Base-by-base conservation (phyloP, 805 yeast genomes). In the Starmerella apis region DNA sequence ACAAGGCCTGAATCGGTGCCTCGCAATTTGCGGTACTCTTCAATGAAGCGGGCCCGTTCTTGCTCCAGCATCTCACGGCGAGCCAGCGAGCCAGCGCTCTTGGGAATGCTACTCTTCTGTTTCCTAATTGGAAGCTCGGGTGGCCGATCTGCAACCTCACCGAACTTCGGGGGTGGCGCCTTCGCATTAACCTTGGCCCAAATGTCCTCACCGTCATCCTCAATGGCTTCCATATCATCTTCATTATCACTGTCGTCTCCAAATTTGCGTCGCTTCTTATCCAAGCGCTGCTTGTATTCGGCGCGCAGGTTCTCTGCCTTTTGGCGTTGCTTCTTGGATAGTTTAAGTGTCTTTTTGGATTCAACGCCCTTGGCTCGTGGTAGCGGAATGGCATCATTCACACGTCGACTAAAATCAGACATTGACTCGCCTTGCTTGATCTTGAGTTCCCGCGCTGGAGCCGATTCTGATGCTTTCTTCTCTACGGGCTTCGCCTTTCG, bases 81-180 rank as follows among this genome's bases (percentile, higher is more conserved):
- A 2, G 72, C 69, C 46, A 62, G 35, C 7, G 71, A 63, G 11
- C 73, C 73, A 7, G 71, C 67, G 6, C 65, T 41, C 55, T 68
- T 69, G 27, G 73, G 73, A 1, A 69, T 68, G 49, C 65, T 68
- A 37, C 58, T 57, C 43, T 59, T 47, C 47, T 54, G 47, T 53
- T 65, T 69, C 14, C 59, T 48, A 22, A 56, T 48, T 4, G 59
- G 64, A 39, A 69, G 60, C 50, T 61, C 66, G 1, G 73, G 73
- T 13, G 73, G 73, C 14, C 67, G 59, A 37, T 67, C 70, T 0
- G 67, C 73, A 4, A 67, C 66, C 23, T 69, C 73, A 6, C 71
- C 71, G 49, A 69, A 69, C 54, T 67, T 67, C 27, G 73, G 70
- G 33, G 47, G 47, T 20, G 58, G 51, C n/a, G 59, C 49, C 33